Evolutionary conservation across 2,329 filamentous ascomycete species (phyloP).

Genomic region (Capronia americana): DNA sequence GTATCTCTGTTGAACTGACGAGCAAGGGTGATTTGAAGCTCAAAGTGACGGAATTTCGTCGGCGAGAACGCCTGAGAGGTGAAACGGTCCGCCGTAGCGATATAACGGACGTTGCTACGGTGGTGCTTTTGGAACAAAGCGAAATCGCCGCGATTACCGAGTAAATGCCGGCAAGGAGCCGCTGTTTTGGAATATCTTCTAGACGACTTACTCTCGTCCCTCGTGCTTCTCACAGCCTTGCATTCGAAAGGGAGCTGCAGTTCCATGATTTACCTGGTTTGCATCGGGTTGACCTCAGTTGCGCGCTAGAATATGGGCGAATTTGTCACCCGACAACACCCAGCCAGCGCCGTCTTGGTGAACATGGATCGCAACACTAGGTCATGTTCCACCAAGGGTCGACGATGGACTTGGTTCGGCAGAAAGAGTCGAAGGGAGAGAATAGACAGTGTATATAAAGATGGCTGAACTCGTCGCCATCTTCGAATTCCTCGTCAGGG

Average conservation of each 20-base stretch:
- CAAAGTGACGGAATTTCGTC: background rate
- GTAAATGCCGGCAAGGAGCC: too few species aligned
- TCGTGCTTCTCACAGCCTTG: background rate
- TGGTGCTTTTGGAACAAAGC: background rate
- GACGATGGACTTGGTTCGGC: background rate
- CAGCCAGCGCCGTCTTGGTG: background rate
- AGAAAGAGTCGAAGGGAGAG: too few species aligned
- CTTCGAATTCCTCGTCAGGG: too few species aligned
- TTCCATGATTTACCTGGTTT: background rate
- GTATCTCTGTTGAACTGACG: background rate
- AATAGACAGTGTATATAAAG: too few species aligned
- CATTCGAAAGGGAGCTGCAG: background rate
- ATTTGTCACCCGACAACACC: background rate
- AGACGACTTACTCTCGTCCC: background rate
- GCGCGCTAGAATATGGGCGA: background rate
- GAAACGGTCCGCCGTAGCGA: too few species aligned
- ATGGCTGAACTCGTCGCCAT: too few species aligned
- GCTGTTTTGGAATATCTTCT: background rate
- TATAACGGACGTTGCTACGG: background rate
- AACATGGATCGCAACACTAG: background rate
- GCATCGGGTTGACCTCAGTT: background rate
- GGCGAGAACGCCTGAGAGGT: background rate
- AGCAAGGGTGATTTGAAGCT: background rate
- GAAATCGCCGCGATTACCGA: background rate
- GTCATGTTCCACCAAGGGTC: background rate